These are phyloP conservation scores for Lepidium africanum DNA, from an alignment of 345 rosid species.

Conservation along the genomic window DNA sequence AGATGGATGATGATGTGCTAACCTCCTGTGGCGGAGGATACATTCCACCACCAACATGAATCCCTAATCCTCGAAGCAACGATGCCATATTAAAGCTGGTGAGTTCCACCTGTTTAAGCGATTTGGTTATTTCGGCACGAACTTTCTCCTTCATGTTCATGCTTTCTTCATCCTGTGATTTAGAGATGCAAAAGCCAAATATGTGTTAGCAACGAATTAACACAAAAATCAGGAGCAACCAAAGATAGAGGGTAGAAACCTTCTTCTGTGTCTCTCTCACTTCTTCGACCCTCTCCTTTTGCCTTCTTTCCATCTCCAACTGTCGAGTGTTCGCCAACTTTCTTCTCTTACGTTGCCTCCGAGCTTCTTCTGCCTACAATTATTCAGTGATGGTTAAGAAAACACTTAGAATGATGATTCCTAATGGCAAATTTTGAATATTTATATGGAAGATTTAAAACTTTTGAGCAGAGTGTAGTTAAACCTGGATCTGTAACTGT, in stretches of 20 bases:
- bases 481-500: conserved; percentile 70
- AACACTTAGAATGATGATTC: background rate
- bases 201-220: background rate
- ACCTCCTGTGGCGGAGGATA: conserved; percentile 55
- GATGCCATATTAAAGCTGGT: conserved; percentile 61
- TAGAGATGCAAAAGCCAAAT: background rate
- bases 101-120: conserved; percentile 55
- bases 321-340: conserved; percentile 52
- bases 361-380: conserved; percentile 75
- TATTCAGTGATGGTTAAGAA: background rate
- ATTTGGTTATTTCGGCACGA: conserved; percentile 51
- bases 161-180: conserved; percentile 65
- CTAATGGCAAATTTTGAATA: background rate
- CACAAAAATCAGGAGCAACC: background rate
- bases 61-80: conserved; percentile 69
- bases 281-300: conserved; percentile 82
- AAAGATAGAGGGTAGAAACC: conserved; percentile 28
- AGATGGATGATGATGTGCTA: conserved; percentile 17
- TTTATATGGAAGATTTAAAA: background rate
- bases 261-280: conserved; percentile 79
- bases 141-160: conserved; percentile 61
- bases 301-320: conserved; percentile 76
- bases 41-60: conserved; percentile 47
- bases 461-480: background rate
- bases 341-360: conserved; percentile 58